phyloP scores from a whole-genome alignment of 805 yeast genomes.

The Ogataea salicorniae region DNA sequence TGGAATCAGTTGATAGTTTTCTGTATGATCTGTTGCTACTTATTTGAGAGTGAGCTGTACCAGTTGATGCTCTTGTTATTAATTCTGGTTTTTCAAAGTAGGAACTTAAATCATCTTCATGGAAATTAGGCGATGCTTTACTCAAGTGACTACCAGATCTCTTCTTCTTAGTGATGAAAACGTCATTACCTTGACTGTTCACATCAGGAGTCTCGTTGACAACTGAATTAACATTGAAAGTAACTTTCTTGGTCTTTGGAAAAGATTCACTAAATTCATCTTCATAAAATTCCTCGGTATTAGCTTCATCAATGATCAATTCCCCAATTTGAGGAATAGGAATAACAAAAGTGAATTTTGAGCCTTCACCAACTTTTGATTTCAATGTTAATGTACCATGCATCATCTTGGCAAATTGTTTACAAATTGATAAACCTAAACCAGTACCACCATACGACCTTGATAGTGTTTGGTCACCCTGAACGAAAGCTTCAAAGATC shows the following conservation, averaged over 20 bases:
- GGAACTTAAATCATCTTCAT: constrained; percentile 12
- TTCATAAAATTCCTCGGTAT: constrained; percentile 42
- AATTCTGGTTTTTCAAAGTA: constrained; percentile 40
- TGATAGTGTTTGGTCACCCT: constrained; percentile 91
- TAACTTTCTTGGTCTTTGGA: constrained; percentile 46
- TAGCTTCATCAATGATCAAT: constrained; percentile 29
- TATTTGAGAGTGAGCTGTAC: constrained; percentile 40
- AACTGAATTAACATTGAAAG: constrained; percentile 27
- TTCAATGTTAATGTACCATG: constrained; percentile 68
- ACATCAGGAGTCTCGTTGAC: constrained; percentile 2
- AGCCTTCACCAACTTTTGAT: constrained; percentile 76
- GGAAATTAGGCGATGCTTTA: background rate
- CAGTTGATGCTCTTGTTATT: constrained; percentile 44
- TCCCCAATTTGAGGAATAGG: constrained; percentile 68
- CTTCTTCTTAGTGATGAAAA: background rate
- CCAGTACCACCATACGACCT: constrained; percentile 96
- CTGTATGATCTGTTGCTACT: constrained; percentile 7
- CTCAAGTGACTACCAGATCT: background rate
- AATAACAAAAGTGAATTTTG: constrained; percentile 75
- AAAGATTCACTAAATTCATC: constrained; percentile 63
- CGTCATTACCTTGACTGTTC: background rate
- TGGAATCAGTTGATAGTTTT: constrained; percentile 20
- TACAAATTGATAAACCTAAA: constrained; percentile 81
- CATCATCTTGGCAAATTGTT: constrained; percentile 89
- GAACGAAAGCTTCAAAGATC: constrained; percentile 94